A percentile compares a stretch with the other conserved stretches of the same genome.
Evolutionary conservation across 768 basidiomycete genomes (phyloP).

Genomic region (Boletus insuetus): DNA sequence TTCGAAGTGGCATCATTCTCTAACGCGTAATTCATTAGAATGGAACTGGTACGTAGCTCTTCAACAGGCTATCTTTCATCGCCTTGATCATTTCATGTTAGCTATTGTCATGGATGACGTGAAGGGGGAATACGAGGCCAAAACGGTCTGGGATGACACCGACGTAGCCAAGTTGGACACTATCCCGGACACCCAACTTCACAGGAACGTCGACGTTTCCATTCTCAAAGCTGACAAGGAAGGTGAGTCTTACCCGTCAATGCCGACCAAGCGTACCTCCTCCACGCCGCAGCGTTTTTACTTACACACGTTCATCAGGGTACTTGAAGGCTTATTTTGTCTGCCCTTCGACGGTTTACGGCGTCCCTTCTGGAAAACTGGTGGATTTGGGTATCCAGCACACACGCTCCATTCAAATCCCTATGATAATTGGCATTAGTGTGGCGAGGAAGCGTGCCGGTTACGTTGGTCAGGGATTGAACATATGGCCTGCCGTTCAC

Average conservation of each 20-base stretch:
- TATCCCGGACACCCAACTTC: slow-evolving; percentile 43
- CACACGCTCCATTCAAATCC: slow-evolving; percentile 54
- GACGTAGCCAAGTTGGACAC: slow-evolving; percentile 46
- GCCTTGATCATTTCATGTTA: slow-evolving; percentile 5
- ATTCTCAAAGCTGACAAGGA: slow-evolving; percentile 47
- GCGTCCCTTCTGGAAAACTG: slow-evolving; percentile 46
- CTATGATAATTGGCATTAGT: slow-evolving; percentile 41
- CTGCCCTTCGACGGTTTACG: slow-evolving; percentile 59
- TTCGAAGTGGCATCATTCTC: background rate
- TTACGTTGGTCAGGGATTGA: slow-evolving; percentile 56
- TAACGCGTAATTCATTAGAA: slow-evolving; percentile 35
- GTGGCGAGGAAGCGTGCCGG: slow-evolving; percentile 53
- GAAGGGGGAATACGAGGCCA: slow-evolving; percentile 34
- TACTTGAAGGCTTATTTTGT: slow-evolving; percentile 40
- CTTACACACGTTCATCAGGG: slow-evolving; percentile 8
- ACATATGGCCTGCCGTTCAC: slow-evolving; percentile 61
- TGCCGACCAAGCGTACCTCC: no score
- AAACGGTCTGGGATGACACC: slow-evolving; percentile 47
- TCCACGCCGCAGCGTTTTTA: background rate
- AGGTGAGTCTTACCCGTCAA: slow-evolving; percentile 29
- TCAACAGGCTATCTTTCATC: background rate
- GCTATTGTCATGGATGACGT: slow-evolving; percentile 47
- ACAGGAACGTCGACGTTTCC: slow-evolving; percentile 48
- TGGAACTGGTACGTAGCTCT: slow-evolving; percentile 40
- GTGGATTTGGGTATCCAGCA: slow-evolving; percentile 47